These are phyloP conservation scores for Fusarium keratoplasticum DNA, from an alignment of 2,329 filamentous ascomycete species.

Conservation along the genomic window DNA sequence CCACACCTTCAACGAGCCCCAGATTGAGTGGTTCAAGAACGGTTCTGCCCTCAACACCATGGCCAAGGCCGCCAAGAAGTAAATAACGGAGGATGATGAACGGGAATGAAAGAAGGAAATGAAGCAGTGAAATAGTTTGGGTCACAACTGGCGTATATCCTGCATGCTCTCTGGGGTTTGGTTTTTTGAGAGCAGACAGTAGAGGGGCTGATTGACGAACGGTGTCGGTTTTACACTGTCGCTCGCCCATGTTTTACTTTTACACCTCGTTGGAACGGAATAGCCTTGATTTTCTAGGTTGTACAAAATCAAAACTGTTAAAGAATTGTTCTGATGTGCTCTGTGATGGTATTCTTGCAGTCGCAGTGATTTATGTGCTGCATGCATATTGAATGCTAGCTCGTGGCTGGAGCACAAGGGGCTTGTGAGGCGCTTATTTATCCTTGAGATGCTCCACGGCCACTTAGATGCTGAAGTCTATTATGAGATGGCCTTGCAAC, in stretches of 20 bases:
- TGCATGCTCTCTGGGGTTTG: conserved; percentile 41
- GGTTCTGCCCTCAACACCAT: conserved; percentile 98
- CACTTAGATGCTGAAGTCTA: background rate
- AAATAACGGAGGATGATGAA: conserved; percentile 36
- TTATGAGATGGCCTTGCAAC: too few relatives aligned
- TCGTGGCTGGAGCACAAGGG: background rate
- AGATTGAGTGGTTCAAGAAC: conserved; percentile 99
- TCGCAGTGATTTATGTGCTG: too few relatives aligned
- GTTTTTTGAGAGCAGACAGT: conserved; percentile 41
- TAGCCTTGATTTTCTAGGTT: conserved; percentile 45
- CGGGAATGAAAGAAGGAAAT: conserved; percentile 14
- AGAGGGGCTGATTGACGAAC: conserved; percentile 36
- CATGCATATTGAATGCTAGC: background rate
- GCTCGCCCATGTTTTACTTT: conserved; percentile 36
- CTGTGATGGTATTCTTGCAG: background rate
- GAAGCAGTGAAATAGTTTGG: conserved; percentile 40
- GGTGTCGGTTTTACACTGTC: conserved; percentile 33
- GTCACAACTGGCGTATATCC: conserved; percentile 44
- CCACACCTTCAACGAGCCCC: conserved; percentile 98
- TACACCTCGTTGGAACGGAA: conserved; percentile 41
- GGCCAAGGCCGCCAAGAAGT: conserved; percentile 74
- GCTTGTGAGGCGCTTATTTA: background rate
- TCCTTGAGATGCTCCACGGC: background rate
- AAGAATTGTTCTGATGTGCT: conserved; percentile 4
- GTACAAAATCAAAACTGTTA: conserved; percentile 44